Conservation (phyloP, 768 basidiomycete species). For the Xerocomellus dryophilus region DNA sequence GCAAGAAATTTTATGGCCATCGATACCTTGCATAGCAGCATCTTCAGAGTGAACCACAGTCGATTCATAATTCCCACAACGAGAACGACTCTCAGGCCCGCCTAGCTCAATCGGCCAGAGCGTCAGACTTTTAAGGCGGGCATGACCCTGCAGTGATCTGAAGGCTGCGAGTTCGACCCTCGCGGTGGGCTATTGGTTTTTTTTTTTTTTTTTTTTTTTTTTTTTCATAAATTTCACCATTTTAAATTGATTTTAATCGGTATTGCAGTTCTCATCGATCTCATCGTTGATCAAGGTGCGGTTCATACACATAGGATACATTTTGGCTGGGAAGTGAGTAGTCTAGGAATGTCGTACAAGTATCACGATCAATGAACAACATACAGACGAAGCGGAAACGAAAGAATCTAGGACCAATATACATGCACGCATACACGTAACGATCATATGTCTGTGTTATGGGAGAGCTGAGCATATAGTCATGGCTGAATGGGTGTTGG, state of each 20-base stretch:
- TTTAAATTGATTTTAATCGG: background rate
- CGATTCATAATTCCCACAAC: background rate
- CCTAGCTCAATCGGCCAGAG: slow-evolving; percentile 64
- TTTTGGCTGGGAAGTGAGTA: slow-evolving; percentile 13
- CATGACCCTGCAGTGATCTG: slow-evolving; percentile 43
- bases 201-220: too few relatives aligned
- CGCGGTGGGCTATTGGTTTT: slow-evolving; percentile 66
- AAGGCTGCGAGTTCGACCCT: slow-evolving; percentile 86
- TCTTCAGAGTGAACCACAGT: too few relatives aligned
- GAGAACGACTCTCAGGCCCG: slow-evolving; percentile 31
- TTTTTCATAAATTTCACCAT: background rate
- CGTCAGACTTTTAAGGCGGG: slow-evolving; percentile 51
- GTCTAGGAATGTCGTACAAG: slow-evolving; percentile 22
- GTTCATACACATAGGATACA: slow-evolving; percentile 13
- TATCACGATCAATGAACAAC: slow-evolving; percentile 12
- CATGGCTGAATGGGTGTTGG: slow-evolving; percentile 14
- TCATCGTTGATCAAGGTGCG: background rate
- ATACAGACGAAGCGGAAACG: slow-evolving; percentile 17
- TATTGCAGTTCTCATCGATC: background rate
- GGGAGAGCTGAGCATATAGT: slow-evolving; percentile 15
- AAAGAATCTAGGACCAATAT: slow-evolving; percentile 7
- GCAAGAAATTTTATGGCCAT: background rate
- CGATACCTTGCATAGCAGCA: too few relatives aligned
- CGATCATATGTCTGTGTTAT: slow-evolving; percentile 3
- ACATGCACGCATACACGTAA: slow-evolving; percentile 10